A percentile compares a stretch with the other conserved stretches of the same genome.
Conservation (phyloP, 1,284 basidiomycete species). For the Ceraceosorus guamensis region DNA sequence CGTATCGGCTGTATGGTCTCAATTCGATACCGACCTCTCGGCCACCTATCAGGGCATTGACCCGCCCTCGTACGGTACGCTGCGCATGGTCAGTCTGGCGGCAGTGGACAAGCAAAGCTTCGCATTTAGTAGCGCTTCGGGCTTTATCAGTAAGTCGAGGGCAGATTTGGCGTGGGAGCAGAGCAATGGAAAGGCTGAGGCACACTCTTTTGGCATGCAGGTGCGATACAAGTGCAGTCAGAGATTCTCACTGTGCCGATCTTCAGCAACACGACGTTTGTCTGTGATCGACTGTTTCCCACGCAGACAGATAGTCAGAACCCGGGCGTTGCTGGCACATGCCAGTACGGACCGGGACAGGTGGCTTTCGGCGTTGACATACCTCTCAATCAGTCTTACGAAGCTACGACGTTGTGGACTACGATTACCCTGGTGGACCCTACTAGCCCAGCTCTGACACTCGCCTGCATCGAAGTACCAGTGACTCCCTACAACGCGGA, state of each 20-base stretch:
- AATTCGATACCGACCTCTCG: conserved; percentile 24
- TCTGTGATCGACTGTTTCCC: conserved; percentile 38
- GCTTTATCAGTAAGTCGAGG: conserved; percentile 13
- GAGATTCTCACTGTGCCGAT: conserved; percentile 34
- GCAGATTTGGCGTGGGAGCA: neutral
- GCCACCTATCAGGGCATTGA: conserved; percentile 12
- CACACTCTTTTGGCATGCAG: neutral
- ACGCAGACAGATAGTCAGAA: conserved; percentile 16
- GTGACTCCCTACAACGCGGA: conserved; percentile 67
- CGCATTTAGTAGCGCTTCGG: conserved; percentile 20
- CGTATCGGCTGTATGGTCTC: conserved; percentile 39
- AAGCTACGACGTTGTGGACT: conserved; percentile 74
- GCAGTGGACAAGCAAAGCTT: conserved; percentile 16
- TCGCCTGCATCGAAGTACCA: conserved; percentile 71
- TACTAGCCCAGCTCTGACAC: conserved; percentile 57
- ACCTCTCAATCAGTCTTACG: conserved; percentile 62
- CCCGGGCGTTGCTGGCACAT: conserved; percentile 21
- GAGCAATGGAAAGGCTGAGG: neutral
- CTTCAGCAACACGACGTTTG: conserved; percentile 32
- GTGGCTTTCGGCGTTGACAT: conserved; percentile 74
- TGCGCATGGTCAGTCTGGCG: conserved; percentile 33
- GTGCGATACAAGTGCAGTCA: conserved; percentile 26
- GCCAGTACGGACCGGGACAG: conserved; percentile 54
- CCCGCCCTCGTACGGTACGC: conserved; percentile 15
- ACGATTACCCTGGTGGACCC: conserved; percentile 81